These are phyloP conservation scores for Pichia cabralensis DNA, from an alignment of 805 yeast species.

Conservation along the genomic window DNA sequence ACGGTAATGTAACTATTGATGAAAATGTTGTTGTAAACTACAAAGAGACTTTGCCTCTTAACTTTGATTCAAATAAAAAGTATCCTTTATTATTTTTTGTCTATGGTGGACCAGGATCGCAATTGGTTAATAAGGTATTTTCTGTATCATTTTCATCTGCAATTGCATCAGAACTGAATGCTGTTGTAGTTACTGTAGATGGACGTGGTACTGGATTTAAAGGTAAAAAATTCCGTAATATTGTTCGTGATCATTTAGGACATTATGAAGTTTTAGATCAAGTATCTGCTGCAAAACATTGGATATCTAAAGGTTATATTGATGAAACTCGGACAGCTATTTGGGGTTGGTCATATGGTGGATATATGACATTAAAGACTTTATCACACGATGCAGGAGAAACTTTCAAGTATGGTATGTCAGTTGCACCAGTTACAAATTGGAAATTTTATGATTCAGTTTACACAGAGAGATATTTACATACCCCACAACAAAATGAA, in stretches of 20 bases:
- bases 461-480: constrained; percentile 93
- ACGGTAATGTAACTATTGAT: constrained; percentile 40
- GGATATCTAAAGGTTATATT: constrained; percentile 54
- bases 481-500: constrained; percentile 59
- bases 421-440: constrained; percentile 96
- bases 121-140: constrained; percentile 58
- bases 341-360: constrained; percentile 99
- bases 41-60: constrained; percentile 67
- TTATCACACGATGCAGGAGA: constrained; percentile 70
- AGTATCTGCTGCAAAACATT: constrained; percentile 69
- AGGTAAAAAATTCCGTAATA: constrained; percentile 66
- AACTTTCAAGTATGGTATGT: constrained; percentile 78
- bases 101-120: constrained; percentile 96
- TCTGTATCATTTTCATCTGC: constrained; percentile 60
- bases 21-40: constrained; percentile 39
- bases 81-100: constrained; percentile 86
- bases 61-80: constrained; percentile 47
- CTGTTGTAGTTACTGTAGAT: constrained; percentile 89
- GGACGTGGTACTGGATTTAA: constrained; percentile 95
- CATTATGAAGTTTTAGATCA: constrained; percentile 79
- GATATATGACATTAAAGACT: constrained; percentile 83
- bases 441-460: constrained; percentile 89
- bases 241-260: constrained; percentile 78
- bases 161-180: constrained; percentile 65
- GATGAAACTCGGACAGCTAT: constrained; percentile 63